Evolutionary conservation across 2,329 filamentous ascomycete genomes (phyloP).

Genomic region (Didymella arachidicola): DNA sequence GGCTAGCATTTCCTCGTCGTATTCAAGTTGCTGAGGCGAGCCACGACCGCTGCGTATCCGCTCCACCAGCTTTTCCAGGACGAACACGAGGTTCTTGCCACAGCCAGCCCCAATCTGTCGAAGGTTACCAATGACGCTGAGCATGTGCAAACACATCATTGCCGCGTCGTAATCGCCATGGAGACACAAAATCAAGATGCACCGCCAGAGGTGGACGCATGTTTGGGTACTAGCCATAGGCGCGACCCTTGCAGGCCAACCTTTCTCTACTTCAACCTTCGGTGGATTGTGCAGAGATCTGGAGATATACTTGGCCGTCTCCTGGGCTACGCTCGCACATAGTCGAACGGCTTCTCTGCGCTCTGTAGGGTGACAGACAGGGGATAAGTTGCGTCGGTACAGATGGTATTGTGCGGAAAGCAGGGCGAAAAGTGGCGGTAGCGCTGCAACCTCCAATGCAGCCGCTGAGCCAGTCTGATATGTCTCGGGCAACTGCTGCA

Average conservation of each 20-base stretch:
- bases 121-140: constrained; percentile 73
- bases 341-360: constrained; percentile 77
- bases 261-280: constrained; percentile 35
- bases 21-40: constrained; percentile 56
- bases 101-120: constrained; percentile 79
- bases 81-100: constrained; percentile 83
- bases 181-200: constrained; percentile 79
- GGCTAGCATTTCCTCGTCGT: constrained; percentile 86
- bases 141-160: constrained; percentile 73
- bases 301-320: constrained; percentile 79
- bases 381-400: constrained; percentile 86
- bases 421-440: constrained; percentile 79
- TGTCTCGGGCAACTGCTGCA: constrained; percentile 76
- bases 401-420: constrained; percentile 85
- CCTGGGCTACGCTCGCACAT: constrained; percentile 76
- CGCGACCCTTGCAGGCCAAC: constrained; percentile 66
- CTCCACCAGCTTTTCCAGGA: constrained; percentile 71
- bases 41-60: constrained; percentile 57
- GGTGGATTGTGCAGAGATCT: constrained; percentile 64
- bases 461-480: constrained; percentile 73
- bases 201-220: constrained; percentile 87
- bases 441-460: constrained; percentile 74
- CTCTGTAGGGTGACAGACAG: constrained; percentile 70
- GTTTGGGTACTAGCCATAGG: constrained; percentile 77
- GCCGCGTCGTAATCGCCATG: constrained; percentile 77